Evolutionary conservation across 2,329 filamentous ascomycete species (phyloP), one percentile per base, ranked within the genome.

Genomic region (Seiridium cupressi): DNA sequence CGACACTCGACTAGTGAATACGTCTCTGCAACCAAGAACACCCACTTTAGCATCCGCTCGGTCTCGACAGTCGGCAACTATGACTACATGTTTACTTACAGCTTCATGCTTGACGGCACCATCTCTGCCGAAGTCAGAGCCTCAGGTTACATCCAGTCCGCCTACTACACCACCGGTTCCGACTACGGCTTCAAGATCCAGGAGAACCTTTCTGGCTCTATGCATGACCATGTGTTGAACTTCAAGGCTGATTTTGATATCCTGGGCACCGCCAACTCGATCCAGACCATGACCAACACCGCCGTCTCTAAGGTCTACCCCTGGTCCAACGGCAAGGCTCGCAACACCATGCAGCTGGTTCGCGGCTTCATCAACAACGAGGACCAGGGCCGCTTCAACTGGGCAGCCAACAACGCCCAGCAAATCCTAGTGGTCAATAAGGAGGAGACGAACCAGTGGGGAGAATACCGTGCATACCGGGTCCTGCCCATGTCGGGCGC

Each of bases 151-250:
- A 84, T 86, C 60, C 79, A 82, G 65, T 74, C 74, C 0, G 78
- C 80, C 0, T 82, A 76, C 67, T 81, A 75, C 55, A 73, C 74
- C 2, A 68, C 77, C 44, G 79, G 81, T 54, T 68, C 75, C 1
- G 77, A 79, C 56, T 84, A 83, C 59, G 81, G 81, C 5, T 84
- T 74, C 65, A 71, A 76, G 38, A 81, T 84, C 53, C 78, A 82
- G 61, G 78, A 83, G 58, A 69, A 71, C 34, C 70, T 82, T 1
- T 76, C 74, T 1, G 80, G 81, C 5, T 77, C 74, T 35, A 82
- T 84, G 75, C 83, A 85, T 67, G 81, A 84, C 67, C 83, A 85
- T 63, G 80, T 85, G 1, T 65, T 84, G 44, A 84, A 81, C 63
- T 84, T 79, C 73, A 85, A 85, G 66, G 77, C 76, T 49, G 83